Evolutionary conservation across 2,329 filamentous ascomycete genomes (phyloP).

Genomic region (Penicillium frequentans): DNA sequence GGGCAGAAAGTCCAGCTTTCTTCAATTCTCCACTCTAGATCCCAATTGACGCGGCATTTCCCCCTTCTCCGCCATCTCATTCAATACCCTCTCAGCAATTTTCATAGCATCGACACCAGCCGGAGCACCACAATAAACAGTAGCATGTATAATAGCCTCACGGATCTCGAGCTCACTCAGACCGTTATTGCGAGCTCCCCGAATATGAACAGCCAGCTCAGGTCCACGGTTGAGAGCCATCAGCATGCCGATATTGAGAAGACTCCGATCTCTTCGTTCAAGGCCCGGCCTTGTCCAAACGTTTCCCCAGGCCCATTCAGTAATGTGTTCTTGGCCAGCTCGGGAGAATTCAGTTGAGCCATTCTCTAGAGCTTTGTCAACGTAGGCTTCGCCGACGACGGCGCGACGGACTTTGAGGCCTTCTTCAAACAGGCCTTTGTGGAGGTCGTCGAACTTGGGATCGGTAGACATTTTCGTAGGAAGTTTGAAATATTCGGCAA

Average conservation of each 20-base stretch:
- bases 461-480: constrained; percentile 25
- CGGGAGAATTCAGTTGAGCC: constrained; percentile 59
- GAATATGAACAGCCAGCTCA: constrained; percentile 62
- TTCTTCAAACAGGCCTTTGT: constrained; percentile 60
- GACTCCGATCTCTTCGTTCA: constrained; percentile 59
- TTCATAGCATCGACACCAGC: constrained; percentile 57
- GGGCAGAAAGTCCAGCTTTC: too few species aligned
- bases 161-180: constrained; percentile 62
- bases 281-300: constrained; percentile 65
- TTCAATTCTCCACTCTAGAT: background rate
- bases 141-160: constrained; percentile 55
- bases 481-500: background rate
- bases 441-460: constrained; percentile 41
- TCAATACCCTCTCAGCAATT: constrained; percentile 23
- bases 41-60: constrained; percentile 9
- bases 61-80: constrained; percentile 13
- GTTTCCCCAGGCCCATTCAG: constrained; percentile 65
- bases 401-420: constrained; percentile 61
- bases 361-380: constrained; percentile 57
- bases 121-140: constrained; percentile 55
- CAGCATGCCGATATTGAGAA: constrained; percentile 66
- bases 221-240: constrained; percentile 60
- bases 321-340: constrained; percentile 60
- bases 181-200: constrained; percentile 64
- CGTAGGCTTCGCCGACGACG: constrained; percentile 63